Base-by-base conservation (phyloP, 352 stramenopile species). In the Globisporangium carolinianum region DNA sequence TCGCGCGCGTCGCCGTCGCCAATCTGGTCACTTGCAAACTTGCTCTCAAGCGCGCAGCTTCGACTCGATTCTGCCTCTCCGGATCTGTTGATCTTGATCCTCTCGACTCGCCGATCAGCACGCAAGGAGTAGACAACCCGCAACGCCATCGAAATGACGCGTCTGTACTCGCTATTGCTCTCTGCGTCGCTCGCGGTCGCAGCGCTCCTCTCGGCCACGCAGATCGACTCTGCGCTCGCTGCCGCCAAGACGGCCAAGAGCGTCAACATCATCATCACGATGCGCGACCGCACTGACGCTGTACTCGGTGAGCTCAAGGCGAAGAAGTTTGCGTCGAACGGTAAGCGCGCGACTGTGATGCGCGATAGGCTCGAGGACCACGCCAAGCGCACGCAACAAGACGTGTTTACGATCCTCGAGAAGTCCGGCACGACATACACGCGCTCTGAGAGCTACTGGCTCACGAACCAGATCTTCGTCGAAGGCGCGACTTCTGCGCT, bases 231-330 rank as follows among this genome's bases (percentile, higher is more conserved):
- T 24, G 18, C 18, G 18, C 18, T 24, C 18, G 18, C 18, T 24
- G 18, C 18, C 0, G 18, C 18, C 18, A 24, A 24, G 18, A 24
- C 18, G 18, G 18, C 18, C 18, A 24, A 24, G 18, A 24, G 18
- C 18, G 18, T 24, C 18, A 80, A 86, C 52, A 61, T 87, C 35
- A 67, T 87, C 35, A 65, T 87, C 17, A 84, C 75, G 0, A 83
- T 87, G 71, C 60, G 77, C 38, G 60, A 66, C 0, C 51, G 55
- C 47, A 75, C 66, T 0, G 55, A 64, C 10, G 59, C 63, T 11
- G 57, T 78, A 10, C 51, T 86, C 32, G 32, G 64, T 37, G 57
- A 65, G 42, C 55, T 87, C 10, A 63, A 62, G 17, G 46, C 57
- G 8, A 62, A 69, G 14, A 75, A 75, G 53, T 86, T 80, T 50